These are phyloP conservation scores for Neurospora cerealis DNA, from an alignment of 495 filamentous ascomycete genomes.

Conservation along the genomic window DNA sequence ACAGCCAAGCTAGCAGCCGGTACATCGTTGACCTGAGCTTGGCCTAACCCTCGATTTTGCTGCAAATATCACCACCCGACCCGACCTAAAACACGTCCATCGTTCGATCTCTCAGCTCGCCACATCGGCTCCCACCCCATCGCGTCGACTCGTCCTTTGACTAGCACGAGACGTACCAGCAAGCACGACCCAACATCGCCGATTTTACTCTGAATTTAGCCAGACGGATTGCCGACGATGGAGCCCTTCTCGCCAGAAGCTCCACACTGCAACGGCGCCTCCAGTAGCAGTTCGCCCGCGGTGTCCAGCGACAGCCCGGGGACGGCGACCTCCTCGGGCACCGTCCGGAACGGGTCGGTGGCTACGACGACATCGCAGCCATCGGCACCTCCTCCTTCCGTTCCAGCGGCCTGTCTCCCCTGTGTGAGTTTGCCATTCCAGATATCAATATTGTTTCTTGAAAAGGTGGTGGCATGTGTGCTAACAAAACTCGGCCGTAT, in stretches of 20 bases:
- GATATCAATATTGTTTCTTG: conserved; percentile 8
- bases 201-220: not conserved
- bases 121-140: not conserved
- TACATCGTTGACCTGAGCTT: not conserved
- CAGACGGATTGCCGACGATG: conserved; percentile 20
- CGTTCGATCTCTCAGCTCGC: not conserved
- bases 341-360: conserved; percentile 1
- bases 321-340: conserved; percentile 21
- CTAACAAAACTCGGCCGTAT: conserved; percentile 5
- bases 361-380: conserved; percentile 23
- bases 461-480: conserved; percentile 1
- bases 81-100: not conserved
- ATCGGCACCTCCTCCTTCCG: conserved; percentile 25
- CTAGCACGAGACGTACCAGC: not conserved
- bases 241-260: conserved; percentile 22
- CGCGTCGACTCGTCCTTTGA: not conserved
- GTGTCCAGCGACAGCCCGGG: conserved; percentile 22
- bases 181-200: not conserved
- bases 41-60: not conserved
- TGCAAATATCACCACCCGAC: not conserved
- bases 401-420: conserved; percentile 38
- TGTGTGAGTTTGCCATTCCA: conserved; percentile 30
- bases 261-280: conserved; percentile 20
- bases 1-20: not conserved
- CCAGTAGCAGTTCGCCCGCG: conserved; percentile 23